Evolutionary conservation across 1,139 yeast species (phyloP).

Genomic region (Sugiyamaella neomexicana): DNA sequence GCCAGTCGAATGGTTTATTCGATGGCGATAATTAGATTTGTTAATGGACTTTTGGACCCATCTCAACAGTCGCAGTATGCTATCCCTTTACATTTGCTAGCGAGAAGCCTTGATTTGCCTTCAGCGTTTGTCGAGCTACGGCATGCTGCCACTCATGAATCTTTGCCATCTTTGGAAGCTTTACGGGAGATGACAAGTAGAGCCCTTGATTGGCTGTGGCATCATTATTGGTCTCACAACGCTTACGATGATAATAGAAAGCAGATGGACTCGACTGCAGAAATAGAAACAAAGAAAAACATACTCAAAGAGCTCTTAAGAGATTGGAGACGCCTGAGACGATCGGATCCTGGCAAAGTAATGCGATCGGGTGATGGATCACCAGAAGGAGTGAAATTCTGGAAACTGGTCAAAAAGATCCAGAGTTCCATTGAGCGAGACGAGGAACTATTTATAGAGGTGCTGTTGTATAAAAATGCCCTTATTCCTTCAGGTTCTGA

Average conservation of each 20-base stretch:
- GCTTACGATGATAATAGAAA: slow-evolving; percentile 35
- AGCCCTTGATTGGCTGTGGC: slow-evolving; percentile 76
- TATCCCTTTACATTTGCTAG: slow-evolving; percentile 73
- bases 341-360: slow-evolving; percentile 46
- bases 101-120: slow-evolving; percentile 69
- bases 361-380: slow-evolving; percentile 32
- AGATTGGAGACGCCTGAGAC: slow-evolving; percentile 47
- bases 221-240: slow-evolving; percentile 67
- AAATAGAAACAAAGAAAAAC: slow-evolving; percentile 25
- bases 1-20: slow-evolving; percentile 57
- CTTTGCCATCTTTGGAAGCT: slow-evolving; percentile 67
- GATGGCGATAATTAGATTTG: slow-evolving; percentile 81
- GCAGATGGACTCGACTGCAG: slow-evolving; percentile 24
- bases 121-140: slow-evolving; percentile 84
- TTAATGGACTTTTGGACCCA: slow-evolving; percentile 88
- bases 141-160: slow-evolving; percentile 91
- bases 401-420: slow-evolving; percentile 27
- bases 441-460: slow-evolving; percentile 30
- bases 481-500: slow-evolving; percentile 32
- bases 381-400: slow-evolving; percentile 25
- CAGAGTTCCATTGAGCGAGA: slow-evolving; percentile 20
- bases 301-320: slow-evolving; percentile 37
- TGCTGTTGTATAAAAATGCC: slow-evolving; percentile 35
- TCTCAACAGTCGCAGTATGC: slow-evolving; percentile 78
- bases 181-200: slow-evolving; percentile 56